These are phyloP conservation scores for Microdochium paspali DNA, from an alignment of 2,329 filamentous ascomycete genomes.

Conservation along the genomic window DNA sequence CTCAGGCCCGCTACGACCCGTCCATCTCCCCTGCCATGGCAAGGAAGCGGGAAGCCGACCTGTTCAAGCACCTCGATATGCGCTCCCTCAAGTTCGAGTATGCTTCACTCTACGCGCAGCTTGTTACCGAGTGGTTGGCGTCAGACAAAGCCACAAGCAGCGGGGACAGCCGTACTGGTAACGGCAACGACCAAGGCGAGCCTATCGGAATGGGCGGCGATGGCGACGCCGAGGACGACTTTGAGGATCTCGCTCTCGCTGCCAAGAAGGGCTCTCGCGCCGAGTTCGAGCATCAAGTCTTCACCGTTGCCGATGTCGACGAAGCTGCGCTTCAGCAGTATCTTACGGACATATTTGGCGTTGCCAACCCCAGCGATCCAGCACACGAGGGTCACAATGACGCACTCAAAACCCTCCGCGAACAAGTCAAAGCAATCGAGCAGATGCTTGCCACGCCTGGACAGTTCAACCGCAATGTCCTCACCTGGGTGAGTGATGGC, in stretches of 20 bases:
- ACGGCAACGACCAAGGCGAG: slow-evolving; percentile 14
- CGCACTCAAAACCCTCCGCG: slow-evolving; percentile 13
- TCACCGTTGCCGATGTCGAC: slow-evolving; percentile 27
- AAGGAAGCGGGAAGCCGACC: slow-evolving; percentile 21
- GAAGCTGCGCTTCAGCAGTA: slow-evolving; percentile 25
- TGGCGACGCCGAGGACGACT: slow-evolving; percentile 8
- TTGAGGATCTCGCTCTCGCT: slow-evolving; percentile 29
- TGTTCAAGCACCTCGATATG: slow-evolving; percentile 27
- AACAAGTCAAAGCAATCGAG: slow-evolving; percentile 21
- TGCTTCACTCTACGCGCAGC: slow-evolving; percentile 32
- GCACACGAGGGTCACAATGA: slow-evolving; percentile 4
- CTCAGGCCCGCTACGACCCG: slow-evolving; percentile 28
- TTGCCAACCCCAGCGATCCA: slow-evolving; percentile 14
- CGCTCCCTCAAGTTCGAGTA: slow-evolving; percentile 33
- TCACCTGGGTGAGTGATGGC: slow-evolving; percentile 30
- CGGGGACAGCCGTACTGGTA: slow-evolving; percentile 6
- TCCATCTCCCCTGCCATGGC: slow-evolving; percentile 26
- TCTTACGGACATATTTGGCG: slow-evolving; percentile 29
- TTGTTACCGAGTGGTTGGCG: slow-evolving; percentile 38
- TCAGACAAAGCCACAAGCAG: slow-evolving; percentile 11
- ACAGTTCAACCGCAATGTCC: slow-evolving; percentile 22
- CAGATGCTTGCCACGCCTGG: slow-evolving; percentile 14
- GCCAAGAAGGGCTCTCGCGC: slow-evolving; percentile 29
- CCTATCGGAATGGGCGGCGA: not conserved
- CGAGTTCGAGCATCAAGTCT: slow-evolving; percentile 35